Evolutionary conservation across 179 eudicot genomes (phyloP), one percentile per base, ranked within the genome.

Genomic region (Nepenthes alata): DNA sequence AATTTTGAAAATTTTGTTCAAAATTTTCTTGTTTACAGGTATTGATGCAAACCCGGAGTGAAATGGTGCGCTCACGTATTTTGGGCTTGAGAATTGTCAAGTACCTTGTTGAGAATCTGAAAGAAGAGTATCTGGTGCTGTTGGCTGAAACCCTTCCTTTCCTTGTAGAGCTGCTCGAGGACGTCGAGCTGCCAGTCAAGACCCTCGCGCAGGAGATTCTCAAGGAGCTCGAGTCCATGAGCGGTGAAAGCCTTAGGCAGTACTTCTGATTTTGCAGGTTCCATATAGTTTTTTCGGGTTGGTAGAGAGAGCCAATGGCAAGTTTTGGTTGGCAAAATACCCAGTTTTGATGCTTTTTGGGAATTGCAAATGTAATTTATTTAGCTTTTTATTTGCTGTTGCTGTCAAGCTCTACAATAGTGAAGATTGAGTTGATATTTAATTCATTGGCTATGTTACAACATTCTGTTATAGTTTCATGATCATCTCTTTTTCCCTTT

Each of bases 81-180:
- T 63, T 89, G 71, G 96, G 93, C 36, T 69, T 93, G 72, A 78
- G 85, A 70, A 76, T 85, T n/a, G 71, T 85, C 12, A 93, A 83
- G 74, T 71, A 80, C 70, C 78, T 93, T n/a, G 76, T 93, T 48
- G 88, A 85, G 69, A 83, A 81, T 73, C 76, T 93, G 72, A 93
- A 82, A 67, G 98, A 93, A 61, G 98, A 93, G 68, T 93, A 83
- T 76, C 60, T 89, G 62, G 93, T 78, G 9, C 72, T 89, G 41
- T 62, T 93, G 77, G 77, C 96, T 8, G 98, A 93, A 67, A 89
- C 96, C 11, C 89, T 93, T 37, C 96, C 98, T 44, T 84, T 85
- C 88, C 89, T 87, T 2, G 86, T 84, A 37, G 97, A 93, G 75
- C 70, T 89, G 77, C 82, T 93, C 34, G 98, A 93, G 74, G 98